phyloP scores from a whole-genome alignment of 495 filamentous ascomycete genomes.

The Amniculicola lignicola region DNA sequence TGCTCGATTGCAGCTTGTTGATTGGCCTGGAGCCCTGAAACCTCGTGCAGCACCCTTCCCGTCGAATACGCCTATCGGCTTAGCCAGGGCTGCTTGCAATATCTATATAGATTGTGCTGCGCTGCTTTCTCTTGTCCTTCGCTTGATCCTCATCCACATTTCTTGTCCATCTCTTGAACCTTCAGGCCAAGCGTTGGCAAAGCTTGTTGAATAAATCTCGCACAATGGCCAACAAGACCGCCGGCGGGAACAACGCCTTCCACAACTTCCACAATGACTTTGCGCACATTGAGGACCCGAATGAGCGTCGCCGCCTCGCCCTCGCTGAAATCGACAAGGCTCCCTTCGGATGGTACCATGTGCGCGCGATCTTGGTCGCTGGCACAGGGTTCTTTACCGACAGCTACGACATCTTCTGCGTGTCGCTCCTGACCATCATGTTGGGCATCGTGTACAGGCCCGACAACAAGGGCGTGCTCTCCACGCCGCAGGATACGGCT shows the following conservation, averaged over 20 bases:
- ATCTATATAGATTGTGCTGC: background rate
- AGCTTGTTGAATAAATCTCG: background rate
- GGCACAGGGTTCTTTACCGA: conserved; percentile 85
- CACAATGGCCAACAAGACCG: conserved; percentile 21
- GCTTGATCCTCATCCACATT: background rate
- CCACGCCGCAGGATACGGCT: conserved; percentile 63
- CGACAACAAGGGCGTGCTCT: conserved; percentile 47
- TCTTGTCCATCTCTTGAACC: conserved; percentile 1
- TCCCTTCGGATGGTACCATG: conserved; percentile 76
- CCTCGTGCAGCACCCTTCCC: too few species aligned
- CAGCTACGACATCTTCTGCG: conserved; percentile 77
- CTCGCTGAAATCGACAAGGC: conserved; percentile 78
- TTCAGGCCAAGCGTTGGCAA: conserved; percentile 5
- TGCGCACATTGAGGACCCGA: conserved; percentile 64
- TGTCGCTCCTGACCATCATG: conserved; percentile 59
- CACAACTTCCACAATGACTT: conserved; percentile 38
- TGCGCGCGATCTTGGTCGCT: conserved; percentile 71
- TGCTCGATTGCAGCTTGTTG: too few species aligned
- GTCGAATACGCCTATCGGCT: too few species aligned
- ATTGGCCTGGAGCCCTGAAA: too few species aligned
- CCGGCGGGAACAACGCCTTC: conserved; percentile 32
- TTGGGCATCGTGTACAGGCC: conserved; percentile 73
- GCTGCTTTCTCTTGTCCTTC: background rate
- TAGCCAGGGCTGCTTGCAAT: too few species aligned
- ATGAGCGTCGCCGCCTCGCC: conserved; percentile 70